Evolutionary conservation across 2,329 filamentous ascomycete species (phyloP).

Genomic region (Fusarium neocosmosporiellum): DNA sequence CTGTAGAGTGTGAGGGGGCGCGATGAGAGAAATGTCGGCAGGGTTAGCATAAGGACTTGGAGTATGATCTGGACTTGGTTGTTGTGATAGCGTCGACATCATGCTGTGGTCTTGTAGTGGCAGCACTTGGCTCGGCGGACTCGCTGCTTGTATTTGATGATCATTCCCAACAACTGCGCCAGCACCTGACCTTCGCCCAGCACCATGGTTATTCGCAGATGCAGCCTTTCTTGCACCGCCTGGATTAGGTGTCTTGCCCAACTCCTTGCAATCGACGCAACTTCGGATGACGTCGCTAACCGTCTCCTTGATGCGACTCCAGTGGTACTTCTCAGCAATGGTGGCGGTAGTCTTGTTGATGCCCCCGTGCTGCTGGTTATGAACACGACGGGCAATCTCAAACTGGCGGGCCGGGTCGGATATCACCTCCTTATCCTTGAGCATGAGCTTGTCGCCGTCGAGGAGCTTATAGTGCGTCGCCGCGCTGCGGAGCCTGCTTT

Average conservation of each 20-base stretch:
- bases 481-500: slow-evolving; percentile 91
- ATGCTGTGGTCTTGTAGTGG: slow-evolving; percentile 45
- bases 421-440: slow-evolving; percentile 98
- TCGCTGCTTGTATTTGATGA: slow-evolving; percentile 27
- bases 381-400: slow-evolving; percentile 83
- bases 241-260: slow-evolving; percentile 65
- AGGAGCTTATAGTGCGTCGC: slow-evolving; percentile 94
- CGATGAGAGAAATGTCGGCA: slow-evolving; percentile 58
- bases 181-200: slow-evolving; percentile 15
- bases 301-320: slow-evolving; percentile 98
- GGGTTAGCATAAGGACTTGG: slow-evolving; percentile 59
- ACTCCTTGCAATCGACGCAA: slow-evolving; percentile 89
- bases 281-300: slow-evolving; percentile 94
- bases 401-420: slow-evolving; percentile 90
- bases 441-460: slow-evolving; percentile 85
- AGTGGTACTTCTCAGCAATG: slow-evolving; percentile 95
- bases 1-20: slow-evolving; percentile 53
- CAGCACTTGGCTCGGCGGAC: slow-evolving; percentile 39
- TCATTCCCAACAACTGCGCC: slow-evolving; percentile 13
- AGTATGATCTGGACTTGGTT: slow-evolving; percentile 39
- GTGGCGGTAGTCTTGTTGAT: slow-evolving; percentile 98
- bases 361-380: slow-evolving; percentile 82
- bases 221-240: slow-evolving; percentile 40
- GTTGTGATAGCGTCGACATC: slow-evolving; percentile 43
- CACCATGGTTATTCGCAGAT: slow-evolving; percentile 4